phyloP scores from a whole-genome alignment of 108 stramenopile species.

The Chaetoceros muelleri region DNA sequence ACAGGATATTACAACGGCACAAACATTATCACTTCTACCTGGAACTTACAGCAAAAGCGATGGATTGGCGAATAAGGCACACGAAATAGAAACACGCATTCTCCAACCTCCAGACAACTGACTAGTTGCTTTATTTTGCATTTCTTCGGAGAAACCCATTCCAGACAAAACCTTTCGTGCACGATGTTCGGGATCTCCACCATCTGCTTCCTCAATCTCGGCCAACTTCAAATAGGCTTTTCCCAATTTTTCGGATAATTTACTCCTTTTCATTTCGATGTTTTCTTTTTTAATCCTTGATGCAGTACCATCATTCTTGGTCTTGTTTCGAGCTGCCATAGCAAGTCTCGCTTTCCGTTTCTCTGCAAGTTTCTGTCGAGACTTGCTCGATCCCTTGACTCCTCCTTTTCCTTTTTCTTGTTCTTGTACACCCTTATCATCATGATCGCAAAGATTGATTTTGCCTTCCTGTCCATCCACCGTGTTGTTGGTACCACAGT shows the following conservation, averaged over 20 bases:
- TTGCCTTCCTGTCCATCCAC: no score
- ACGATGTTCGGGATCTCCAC: conserved; percentile 32
- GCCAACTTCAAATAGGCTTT: conserved; percentile 44
- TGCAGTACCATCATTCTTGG: conserved; percentile 8
- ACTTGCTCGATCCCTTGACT: conserved; percentile 1
- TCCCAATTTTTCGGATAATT: conserved; percentile 25
- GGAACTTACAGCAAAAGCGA: conserved; percentile 57
- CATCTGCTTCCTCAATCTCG: conserved; percentile 54
- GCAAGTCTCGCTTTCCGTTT: conserved; percentile 7
- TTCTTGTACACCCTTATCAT: neutral
- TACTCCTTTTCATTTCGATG: conserved; percentile 26
- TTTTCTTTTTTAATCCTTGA: conserved; percentile 13
- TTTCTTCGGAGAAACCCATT: conserved; percentile 77
- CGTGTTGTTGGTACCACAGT: neutral
- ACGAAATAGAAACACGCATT: conserved; percentile 89
- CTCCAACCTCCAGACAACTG: conserved; percentile 90
- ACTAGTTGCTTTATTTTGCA: conserved; percentile 69
- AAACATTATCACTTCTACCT: conserved; percentile 15
- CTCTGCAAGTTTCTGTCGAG: conserved; percentile 27
- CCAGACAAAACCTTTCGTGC: conserved; percentile 66
- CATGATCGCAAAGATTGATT: no score
- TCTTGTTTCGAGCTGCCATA: conserved; percentile 18
- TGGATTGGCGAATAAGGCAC: conserved; percentile 83
- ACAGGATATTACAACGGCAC: neutral
- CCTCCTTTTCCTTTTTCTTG: conserved; percentile 1